Base-by-base conservation (phyloP, 1,139 yeast genomes). In the Eremothecium coryli region DNA sequence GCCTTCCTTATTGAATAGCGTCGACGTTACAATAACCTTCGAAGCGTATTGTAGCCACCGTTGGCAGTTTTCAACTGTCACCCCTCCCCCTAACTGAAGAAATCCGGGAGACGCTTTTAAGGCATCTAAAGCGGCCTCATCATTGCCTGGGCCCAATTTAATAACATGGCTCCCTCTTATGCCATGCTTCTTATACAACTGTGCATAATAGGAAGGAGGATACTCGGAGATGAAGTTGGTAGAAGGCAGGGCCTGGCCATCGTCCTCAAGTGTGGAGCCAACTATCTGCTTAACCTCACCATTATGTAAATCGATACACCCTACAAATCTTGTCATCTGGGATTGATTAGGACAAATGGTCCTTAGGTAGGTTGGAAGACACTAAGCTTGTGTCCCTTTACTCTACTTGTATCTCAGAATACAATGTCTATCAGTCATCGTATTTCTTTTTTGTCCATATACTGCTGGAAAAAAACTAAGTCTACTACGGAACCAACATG, bases 211-310 rank as follows among this genome's bases (percentile, higher is more conserved):
- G 2, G 78, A 70, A 1, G 96, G 73, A 1, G 94, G 79, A 32
- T 81, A 70, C 18, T 71, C 61, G 6, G 95, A 77, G 3, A 88
- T 84, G 53, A 82, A 88, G 58, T 90, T 93, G 27, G 95, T 93
- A 14, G 50, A 50, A 12, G 49, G 39, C 2, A 50, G 39, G 20
- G 57, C 58, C 11, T 53, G 48, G 9, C 51, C 52, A 38, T 73
- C 76, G 42, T 76, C 78, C 9, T 68, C 66, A 16, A 93, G 66
- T 0, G 96, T 82, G 0, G 95, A 95, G 3, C 98, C 98, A 0
- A 93, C 97, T 35, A 90, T 90, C 58, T 90, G 98, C 54, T 90
- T 93, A 43, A 90, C 98, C 46, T 82, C 80, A 2, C 98, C 98
- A 4, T 81, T 72, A 56, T 90, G 98, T 42, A 90, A 77, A 57